A percentile compares a stretch with the other conserved stretches of the same genome.
phyloP scores from a whole-genome alignment of 345 rosid species.

The Melaleuca quinquenervia region DNA sequence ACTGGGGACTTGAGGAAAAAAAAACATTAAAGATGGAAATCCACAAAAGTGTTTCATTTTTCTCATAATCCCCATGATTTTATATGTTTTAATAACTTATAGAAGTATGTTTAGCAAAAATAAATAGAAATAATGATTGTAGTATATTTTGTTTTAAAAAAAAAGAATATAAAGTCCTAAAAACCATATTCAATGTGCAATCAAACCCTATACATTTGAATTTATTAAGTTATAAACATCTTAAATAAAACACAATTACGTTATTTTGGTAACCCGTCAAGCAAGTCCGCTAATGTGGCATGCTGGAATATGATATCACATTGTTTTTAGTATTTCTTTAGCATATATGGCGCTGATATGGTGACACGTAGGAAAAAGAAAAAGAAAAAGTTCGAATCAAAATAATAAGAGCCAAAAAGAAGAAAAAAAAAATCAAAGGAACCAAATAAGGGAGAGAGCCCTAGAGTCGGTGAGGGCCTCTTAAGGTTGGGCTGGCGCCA shows the following conservation, averaged over 20 bases:
- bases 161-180: neutral
- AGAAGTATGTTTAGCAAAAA: neutral
- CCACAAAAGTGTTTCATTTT: neutral
- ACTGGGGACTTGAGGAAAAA: neutral
- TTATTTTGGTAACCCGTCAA: neutral
- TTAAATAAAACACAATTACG: too few relatives aligned
- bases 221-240: neutral
- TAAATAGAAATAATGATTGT: too few relatives aligned
- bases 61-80: neutral
- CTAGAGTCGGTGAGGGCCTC: neutral
- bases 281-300: fast-evolving
- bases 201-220: neutral
- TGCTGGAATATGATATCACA: fast-evolving
- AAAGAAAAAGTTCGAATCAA: too few relatives aligned
- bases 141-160: neutral
- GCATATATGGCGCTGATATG: neutral
- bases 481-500: neutral
- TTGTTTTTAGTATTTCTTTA: neutral
- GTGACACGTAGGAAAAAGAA: too few relatives aligned
- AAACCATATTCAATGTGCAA: neutral
- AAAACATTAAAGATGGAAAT: neutral
- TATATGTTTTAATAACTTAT: neutral
- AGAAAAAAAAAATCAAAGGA: too few relatives aligned
- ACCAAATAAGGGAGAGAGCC: neutral
- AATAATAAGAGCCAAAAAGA: too few relatives aligned